phyloP scores from a whole-genome alignment of 108 stramenopile species.

The Seminavis robusta region DNA sequence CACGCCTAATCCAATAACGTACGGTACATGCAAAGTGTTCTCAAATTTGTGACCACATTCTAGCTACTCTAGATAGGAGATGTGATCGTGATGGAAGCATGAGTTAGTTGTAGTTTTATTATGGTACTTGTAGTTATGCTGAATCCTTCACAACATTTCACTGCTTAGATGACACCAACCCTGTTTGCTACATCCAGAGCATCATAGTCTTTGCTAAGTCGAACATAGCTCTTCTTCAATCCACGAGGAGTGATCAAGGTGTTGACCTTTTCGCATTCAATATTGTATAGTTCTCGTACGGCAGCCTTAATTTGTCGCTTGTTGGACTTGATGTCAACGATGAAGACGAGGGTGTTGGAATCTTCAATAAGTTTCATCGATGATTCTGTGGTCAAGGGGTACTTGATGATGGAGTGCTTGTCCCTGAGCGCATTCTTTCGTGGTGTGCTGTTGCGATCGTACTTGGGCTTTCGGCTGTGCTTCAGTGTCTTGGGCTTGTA shows the following conservation, averaged over 20 bases:
- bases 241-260: constrained; percentile 99
- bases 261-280: constrained; percentile 97
- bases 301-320: constrained; percentile 99
- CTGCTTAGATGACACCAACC: constrained; percentile 95
- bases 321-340: constrained; percentile 98
- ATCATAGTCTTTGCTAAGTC: constrained; percentile 96
- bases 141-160: no score
- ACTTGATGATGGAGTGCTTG: constrained; percentile 94
- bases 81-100: no score
- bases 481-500: constrained; percentile 95
- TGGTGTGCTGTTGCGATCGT: constrained; percentile 72
- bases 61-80: no score
- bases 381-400: constrained; percentile 95
- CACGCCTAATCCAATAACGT: no score
- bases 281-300: constrained; percentile 95
- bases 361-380: constrained; percentile 99
- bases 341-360: constrained; percentile 99
- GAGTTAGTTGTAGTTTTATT: no score
- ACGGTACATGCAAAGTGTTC: no score
- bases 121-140: constrained; percentile 3
- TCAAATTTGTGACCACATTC: no score
- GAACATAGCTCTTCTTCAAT: constrained; percentile 98
- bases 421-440: constrained; percentile 71
- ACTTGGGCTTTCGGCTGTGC: constrained; percentile 87
- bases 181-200: constrained; percentile 99